A percentile compares a stretch with the other conserved stretches of the same genome.
phyloP scores from a whole-genome alignment of 2,329 filamentous ascomycete genomes.

The Fusarium sp. region DNA sequence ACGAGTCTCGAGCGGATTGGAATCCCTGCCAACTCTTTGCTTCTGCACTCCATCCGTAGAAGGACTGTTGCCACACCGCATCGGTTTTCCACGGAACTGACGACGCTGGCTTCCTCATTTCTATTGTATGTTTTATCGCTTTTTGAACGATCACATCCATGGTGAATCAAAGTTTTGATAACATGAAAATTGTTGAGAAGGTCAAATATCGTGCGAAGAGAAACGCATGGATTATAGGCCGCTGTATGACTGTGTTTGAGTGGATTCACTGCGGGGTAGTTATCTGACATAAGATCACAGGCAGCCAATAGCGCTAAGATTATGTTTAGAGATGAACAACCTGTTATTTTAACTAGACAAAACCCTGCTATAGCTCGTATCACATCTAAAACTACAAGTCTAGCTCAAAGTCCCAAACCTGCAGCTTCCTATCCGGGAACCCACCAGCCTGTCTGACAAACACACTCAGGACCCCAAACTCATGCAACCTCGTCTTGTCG shows the following conservation, averaged over 20 bases:
- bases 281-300: slow-evolving; percentile 7
- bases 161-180: not conserved
- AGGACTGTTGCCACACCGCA: not conserved
- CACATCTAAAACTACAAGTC: not conserved
- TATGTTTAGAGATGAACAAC: accelerated
- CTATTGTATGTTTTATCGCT: not conserved
- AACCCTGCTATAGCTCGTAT: too few species aligned
- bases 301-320: not conserved
- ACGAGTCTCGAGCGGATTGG: accelerated
- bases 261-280: slow-evolving; percentile 1
- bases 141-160: slow-evolving; percentile 4
- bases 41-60: not conserved
- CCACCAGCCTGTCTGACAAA: slow-evolving; percentile 26
- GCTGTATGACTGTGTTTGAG: not conserved
- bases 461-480: slow-evolving; percentile 18
- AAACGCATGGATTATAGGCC: too few species aligned
- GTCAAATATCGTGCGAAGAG: not conserved
- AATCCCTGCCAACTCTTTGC: not conserved
- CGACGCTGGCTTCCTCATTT: not conserved
- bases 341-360: too few species aligned
- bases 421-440: slow-evolving; percentile 23
- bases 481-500: slow-evolving; percentile 12
- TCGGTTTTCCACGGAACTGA: slow-evolving; percentile 3
- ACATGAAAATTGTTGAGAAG: not conserved
- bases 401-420: slow-evolving; percentile 38